Conservation (phyloP, 768 basidiomycete genomes). For the Ephemerocybe angulata region DNA sequence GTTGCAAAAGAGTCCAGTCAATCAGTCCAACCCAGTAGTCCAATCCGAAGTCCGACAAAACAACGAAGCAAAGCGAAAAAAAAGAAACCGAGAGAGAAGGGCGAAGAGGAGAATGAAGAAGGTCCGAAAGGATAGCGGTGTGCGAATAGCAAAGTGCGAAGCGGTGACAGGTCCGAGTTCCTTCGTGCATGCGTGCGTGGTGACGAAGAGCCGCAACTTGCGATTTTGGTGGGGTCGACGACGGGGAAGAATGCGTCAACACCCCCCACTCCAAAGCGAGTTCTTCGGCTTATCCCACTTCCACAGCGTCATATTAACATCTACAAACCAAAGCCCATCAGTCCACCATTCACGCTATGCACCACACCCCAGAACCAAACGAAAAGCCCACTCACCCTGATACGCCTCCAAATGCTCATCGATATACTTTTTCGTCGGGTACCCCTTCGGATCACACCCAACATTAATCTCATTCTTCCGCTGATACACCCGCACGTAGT, state of each 20-base stretch:
- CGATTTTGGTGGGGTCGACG: neutral
- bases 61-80: too few relatives aligned
- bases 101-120: neutral
- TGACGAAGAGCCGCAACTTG: too few relatives aligned
- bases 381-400: slow-evolving; percentile 40
- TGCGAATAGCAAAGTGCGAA: too few relatives aligned
- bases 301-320: slow-evolving; percentile 43
- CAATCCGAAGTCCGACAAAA: too few relatives aligned
- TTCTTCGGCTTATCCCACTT: slow-evolving; percentile 41
- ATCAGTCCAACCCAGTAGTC: too few relatives aligned
- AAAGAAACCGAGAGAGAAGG: too few relatives aligned
- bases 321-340: too few relatives aligned
- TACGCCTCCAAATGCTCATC: slow-evolving; percentile 53
- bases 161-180: too few relatives aligned
- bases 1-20: too few relatives aligned
- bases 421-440: slow-evolving; percentile 68
- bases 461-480: slow-evolving; percentile 50
- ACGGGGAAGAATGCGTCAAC: neutral
- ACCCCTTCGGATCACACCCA: slow-evolving; percentile 62
- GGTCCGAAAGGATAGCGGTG: neutral
- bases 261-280: neutral
- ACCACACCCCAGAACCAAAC: neutral
- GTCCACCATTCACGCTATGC: too few relatives aligned
- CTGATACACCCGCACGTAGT: slow-evolving; percentile 84
- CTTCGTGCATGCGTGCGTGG: too few relatives aligned